These are phyloP conservation scores for Plenodomus biglobosus DNA, from an alignment of 2,329 filamentous ascomycete genomes.

Conservation along the genomic window DNA sequence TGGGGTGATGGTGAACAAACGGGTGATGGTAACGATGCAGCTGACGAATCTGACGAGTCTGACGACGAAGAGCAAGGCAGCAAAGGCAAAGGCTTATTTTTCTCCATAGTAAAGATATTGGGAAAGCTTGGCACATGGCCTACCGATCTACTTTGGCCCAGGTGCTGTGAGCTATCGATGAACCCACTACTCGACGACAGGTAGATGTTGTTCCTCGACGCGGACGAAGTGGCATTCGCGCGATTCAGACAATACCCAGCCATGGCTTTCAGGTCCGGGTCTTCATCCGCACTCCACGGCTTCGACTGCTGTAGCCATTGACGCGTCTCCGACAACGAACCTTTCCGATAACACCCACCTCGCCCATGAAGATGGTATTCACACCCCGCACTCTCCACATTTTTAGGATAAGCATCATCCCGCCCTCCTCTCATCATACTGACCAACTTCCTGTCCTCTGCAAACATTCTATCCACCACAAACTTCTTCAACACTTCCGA, in stretches of 20 bases:
- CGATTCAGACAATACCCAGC: background rate
- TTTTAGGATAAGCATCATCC: background rate
- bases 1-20: too few species aligned
- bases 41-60: background rate
- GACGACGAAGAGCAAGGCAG: background rate
- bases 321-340: too few species aligned
- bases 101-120: background rate
- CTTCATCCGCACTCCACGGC: background rate
- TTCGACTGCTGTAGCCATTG: background rate
- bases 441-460: constrained; percentile 11
- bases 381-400: background rate
- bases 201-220: too few species aligned
- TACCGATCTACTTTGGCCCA: too few species aligned
- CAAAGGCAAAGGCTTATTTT: background rate
- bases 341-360: constrained; percentile 4
- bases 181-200: too few species aligned
- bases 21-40: background rate
- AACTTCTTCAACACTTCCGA: constrained; percentile 3
- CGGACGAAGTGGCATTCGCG: background rate
- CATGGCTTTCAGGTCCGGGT: background rate
- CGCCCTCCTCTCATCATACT: constrained; percentile 7
- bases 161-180: too few species aligned
- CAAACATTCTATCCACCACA: constrained; percentile 14
- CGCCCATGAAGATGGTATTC: constrained; percentile 13
- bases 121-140: too few species aligned